A percentile compares a stretch with the other conserved stretches of the same genome.
These are phyloP conservation scores for Camelina hispida DNA, from an alignment of 345 rosid species.

Conservation along the genomic window DNA sequence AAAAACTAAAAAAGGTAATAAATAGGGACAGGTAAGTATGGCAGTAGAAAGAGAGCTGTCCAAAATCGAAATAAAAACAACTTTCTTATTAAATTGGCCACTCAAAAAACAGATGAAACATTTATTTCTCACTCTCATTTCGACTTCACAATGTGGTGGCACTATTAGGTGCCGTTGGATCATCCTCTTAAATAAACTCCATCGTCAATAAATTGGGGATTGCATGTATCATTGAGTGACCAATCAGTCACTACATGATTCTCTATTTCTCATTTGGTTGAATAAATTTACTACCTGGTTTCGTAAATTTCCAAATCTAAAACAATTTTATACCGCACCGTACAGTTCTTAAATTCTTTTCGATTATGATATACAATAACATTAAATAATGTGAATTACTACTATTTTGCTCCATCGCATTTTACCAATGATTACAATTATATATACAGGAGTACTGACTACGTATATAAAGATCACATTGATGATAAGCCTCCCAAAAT, in stretches of 20 bases:
- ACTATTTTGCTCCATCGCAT: too few species aligned
- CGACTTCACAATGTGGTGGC: slow-evolving; percentile 12
- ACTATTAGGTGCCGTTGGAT: slow-evolving; percentile 4
- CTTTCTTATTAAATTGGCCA: slow-evolving; percentile 33
- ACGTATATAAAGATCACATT: too few species aligned
- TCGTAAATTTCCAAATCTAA: too few species aligned
- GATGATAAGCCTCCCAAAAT: too few species aligned
- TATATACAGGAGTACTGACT: too few species aligned
- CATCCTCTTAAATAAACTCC: not conserved
- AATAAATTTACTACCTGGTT: too few species aligned
- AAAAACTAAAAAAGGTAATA: slow-evolving; percentile 7
- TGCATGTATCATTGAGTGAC: slow-evolving; percentile 1
- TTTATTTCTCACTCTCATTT: slow-evolving; percentile 18
- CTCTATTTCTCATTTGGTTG: too few species aligned
- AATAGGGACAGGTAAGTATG: slow-evolving; percentile 38
- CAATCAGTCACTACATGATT: not conserved
- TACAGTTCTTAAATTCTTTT: too few species aligned
- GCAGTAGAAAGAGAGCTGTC: slow-evolving; percentile 37
- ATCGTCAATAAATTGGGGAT: slow-evolving; percentile 25
- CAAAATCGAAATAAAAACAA: slow-evolving; percentile 35
- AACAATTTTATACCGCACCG: too few species aligned
- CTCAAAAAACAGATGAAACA: slow-evolving; percentile 37
- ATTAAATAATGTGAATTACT: too few species aligned
- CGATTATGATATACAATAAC: too few species aligned
- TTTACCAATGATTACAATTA: too few species aligned